Evolutionary conservation across 352 stramenopile genomes (phyloP), one percentile per base, ranked within the genome.

Genomic region (Phytophthora pistaciae): DNA sequence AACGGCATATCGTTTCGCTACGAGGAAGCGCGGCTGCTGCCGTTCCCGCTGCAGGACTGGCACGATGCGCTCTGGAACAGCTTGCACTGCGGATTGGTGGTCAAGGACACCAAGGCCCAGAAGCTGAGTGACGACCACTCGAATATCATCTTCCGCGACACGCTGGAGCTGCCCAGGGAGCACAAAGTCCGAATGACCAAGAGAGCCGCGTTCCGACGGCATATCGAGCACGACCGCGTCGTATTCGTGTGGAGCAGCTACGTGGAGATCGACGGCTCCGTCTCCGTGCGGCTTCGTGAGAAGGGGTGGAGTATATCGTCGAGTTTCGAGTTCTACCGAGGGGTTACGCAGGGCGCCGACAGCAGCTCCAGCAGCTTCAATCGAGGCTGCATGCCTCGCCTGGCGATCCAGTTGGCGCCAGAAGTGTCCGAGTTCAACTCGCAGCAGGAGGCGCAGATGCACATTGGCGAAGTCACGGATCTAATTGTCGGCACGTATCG

Each of bases 171-270:
- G 3, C 14, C 73, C 21, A 75, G 68, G 23, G 49, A 56, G 8
- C 60, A 65, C 42, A 55, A 18, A 5, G 63, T 73, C 16, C 56
- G n/a, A 16, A 5, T 81, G 11, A 79, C 53, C 9, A 77, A 77
- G 14, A 48, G 66, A 27, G 33, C 54, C 9, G 70, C 61, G 25
- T 70, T 83, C 21, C 62, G 64, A 21, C 76, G 73, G 2, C 64
- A 70, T n/a, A 50, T 73, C 14, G 73, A 80, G 46, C 25, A 68
- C 5, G 61, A 75, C 9, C 65, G 70, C 20, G 58, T 80, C n/a
- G 58, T 79, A 4, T 72, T 77, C 18, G 66, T 83, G 10, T 83
- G 76, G 70, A 72, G 50, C 31, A 66, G 63, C 11, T 60, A 72
- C 36, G 64, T 84, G 1, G 56, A 82, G 38, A 82, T 78, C 18